Conservation (phyloP, 306 rosid genomes). For the Vachellia collinsii region DNA sequence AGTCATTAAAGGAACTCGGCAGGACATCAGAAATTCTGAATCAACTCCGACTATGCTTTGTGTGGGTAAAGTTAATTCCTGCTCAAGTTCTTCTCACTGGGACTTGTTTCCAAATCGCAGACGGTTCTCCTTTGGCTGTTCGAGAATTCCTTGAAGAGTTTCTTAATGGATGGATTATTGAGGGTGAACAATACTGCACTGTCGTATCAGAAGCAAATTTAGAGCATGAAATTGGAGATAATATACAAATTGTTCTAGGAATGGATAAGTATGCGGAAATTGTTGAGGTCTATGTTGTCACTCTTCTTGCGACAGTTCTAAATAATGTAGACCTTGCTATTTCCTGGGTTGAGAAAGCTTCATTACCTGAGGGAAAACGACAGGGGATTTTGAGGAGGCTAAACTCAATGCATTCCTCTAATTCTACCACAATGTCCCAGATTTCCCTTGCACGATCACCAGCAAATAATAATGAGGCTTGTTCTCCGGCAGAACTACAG, state of each 20-base stretch:
- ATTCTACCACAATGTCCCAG: constrained; percentile 52
- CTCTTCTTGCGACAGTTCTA: constrained; percentile 50
- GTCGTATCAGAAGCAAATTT: constrained; percentile 41
- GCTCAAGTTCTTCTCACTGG: constrained; percentile 64
- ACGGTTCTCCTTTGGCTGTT: constrained; percentile 48
- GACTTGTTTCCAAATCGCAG: constrained; percentile 62
- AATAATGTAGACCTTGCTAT: constrained; percentile 61
- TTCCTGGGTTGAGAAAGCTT: constrained; percentile 78
- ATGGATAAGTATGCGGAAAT: constrained; percentile 65
- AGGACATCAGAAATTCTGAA: constrained; percentile 62
- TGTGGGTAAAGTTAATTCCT: constrained; percentile 60
- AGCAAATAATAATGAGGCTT: constrained; percentile 40
- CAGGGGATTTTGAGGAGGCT: constrained; percentile 78
- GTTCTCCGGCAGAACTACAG: constrained; percentile 38
- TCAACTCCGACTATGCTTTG: constrained; percentile 55
- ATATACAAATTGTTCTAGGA: constrained; percentile 43
- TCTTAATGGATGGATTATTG: constrained; percentile 70
- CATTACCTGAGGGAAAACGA: constrained; percentile 65
- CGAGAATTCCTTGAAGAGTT: constrained; percentile 64
- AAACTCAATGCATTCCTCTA: constrained; percentile 54
- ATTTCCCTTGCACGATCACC: constrained; percentile 38
- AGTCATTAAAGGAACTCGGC: constrained; percentile 66
- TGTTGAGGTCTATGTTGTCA: constrained; percentile 64
- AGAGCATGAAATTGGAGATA: constrained; percentile 33
- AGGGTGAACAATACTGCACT: constrained; percentile 51